phyloP scores from a whole-genome alignment of 352 stramenopile genomes.

The Pythium oligandrum region DNA sequence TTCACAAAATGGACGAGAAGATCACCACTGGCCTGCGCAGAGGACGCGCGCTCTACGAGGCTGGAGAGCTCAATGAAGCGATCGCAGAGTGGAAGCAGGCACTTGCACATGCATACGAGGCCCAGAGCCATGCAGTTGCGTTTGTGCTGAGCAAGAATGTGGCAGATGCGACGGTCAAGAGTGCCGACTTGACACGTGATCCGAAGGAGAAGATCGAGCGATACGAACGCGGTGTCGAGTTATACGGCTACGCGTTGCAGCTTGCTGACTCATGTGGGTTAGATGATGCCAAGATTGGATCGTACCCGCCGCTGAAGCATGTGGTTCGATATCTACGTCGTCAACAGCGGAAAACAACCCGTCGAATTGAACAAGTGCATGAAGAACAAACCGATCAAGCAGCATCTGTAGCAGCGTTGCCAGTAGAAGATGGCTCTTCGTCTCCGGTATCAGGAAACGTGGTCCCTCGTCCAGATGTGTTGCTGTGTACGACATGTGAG shows the following conservation, averaged over 20 bases:
- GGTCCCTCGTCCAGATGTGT: too few relatives aligned
- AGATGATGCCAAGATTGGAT: neutral
- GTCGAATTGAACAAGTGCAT: too few relatives aligned
- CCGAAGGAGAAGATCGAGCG: neutral
- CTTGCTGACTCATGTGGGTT: slow-evolving; percentile 4
- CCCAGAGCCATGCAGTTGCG: slow-evolving; percentile 42
- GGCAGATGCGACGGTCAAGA: slow-evolving; percentile 29
- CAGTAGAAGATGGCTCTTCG: too few relatives aligned
- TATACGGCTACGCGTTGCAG: slow-evolving; percentile 21
- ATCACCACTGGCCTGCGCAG: slow-evolving; percentile 10
- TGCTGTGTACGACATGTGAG: slow-evolving; percentile 50
- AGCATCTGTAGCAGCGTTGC: too few relatives aligned
- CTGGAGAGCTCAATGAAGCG: slow-evolving; percentile 28
- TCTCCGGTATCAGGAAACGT: too few relatives aligned
- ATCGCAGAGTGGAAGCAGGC: slow-evolving; percentile 45
- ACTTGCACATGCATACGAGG: slow-evolving; percentile 37
- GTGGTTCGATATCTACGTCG: slow-evolving; percentile 1
- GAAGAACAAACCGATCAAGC: too few relatives aligned
- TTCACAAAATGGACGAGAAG: slow-evolving; percentile 6
- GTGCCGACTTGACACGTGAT: slow-evolving; percentile 9
- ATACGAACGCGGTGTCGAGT: slow-evolving; percentile 2
- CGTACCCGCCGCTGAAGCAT: slow-evolving; percentile 6
- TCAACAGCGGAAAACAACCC: too few relatives aligned
- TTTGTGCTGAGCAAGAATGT: slow-evolving; percentile 74
- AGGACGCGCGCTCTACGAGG: slow-evolving; percentile 32